Evolutionary conservation across 2,329 filamentous ascomycete genomes (phyloP).

Genomic region (Blastomyces parvus): DNA sequence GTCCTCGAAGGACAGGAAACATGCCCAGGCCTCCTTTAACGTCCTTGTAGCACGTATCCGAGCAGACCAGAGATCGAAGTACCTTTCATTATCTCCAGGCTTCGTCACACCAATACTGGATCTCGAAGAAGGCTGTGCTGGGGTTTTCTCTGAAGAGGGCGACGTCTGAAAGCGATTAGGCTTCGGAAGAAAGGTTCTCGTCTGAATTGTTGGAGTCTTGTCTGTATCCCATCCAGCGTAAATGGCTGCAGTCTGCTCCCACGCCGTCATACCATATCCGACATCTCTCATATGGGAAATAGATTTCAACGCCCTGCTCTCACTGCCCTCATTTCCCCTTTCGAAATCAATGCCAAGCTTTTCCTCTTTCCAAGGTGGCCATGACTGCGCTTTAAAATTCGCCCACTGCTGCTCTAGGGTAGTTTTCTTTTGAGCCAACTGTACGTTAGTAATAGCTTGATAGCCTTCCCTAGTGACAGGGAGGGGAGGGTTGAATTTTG

Average conservation of each 20-base stretch:
- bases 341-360: conserved; percentile 51
- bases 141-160: background rate
- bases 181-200: conserved; percentile 36
- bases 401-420: conserved; percentile 48
- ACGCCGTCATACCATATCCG: conserved; percentile 44
- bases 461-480: conserved; percentile 51
- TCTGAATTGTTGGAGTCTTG: conserved; percentile 54
- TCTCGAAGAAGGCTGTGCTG: background rate
- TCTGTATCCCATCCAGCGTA: conserved; percentile 56
- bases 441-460: conserved; percentile 46
- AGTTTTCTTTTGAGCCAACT: conserved; percentile 51
- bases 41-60: conserved; percentile 52
- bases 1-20: conserved; percentile 49
- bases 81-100: conserved; percentile 13
- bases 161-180: conserved; percentile 1
- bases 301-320: conserved; percentile 48
- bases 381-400: conserved; percentile 49
- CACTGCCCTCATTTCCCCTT: conserved; percentile 47
- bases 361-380: conserved; percentile 58
- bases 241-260: conserved; percentile 47
- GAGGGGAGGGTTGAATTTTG: conserved; percentile 43
- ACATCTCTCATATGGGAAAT: conserved; percentile 50
- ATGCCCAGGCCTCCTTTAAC: conserved; percentile 55
- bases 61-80: conserved; percentile 44
- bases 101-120: conserved; percentile 3